phyloP scores from a whole-genome alignment of 2,329 filamentous ascomycete genomes.

The Pseudogymnoascus sp. region DNA sequence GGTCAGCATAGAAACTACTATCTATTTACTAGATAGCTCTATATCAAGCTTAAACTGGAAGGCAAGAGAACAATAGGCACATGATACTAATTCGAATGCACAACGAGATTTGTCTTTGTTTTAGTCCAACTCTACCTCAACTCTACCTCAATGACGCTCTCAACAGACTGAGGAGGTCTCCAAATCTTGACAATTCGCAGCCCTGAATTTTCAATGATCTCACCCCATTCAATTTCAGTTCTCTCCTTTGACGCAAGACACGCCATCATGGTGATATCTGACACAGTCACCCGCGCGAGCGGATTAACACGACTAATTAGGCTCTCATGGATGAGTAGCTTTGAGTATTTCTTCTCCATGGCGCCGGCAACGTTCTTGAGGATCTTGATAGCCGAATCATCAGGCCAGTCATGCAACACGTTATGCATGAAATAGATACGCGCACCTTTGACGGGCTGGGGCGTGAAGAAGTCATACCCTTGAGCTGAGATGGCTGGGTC shows the following conservation, averaged over 20 bases:
- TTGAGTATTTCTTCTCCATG: conserved; percentile 30
- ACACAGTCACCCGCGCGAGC: conserved; percentile 24
- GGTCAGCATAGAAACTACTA: no score
- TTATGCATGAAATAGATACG: conserved; percentile 26
- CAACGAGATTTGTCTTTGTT: background rate
- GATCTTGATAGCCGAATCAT: conserved; percentile 12
- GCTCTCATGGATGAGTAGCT: conserved; percentile 31
- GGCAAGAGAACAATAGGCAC: background rate
- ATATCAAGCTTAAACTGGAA: background rate
- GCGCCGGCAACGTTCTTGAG: conserved; percentile 20
- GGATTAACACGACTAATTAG: conserved; percentile 27
- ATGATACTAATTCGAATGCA: background rate
- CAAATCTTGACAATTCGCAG: background rate
- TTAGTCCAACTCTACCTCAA: background rate
- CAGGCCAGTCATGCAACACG: conserved; percentile 29
- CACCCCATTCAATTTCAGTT: conserved; percentile 26
- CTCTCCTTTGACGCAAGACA: conserved; percentile 27
- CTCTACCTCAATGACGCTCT: background rate
- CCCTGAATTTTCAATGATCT: background rate
- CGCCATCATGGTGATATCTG: conserved; percentile 31
- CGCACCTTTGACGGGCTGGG: conserved; percentile 34
- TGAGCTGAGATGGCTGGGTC: conserved; percentile 23
- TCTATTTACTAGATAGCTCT: background rate
- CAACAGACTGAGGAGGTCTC: conserved; percentile 4
- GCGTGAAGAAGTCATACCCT: conserved; percentile 32